A percentile compares a stretch with the other conserved stretches of the same genome.
phyloP scores from a whole-genome alignment of 2,329 filamentous ascomycete genomes.

The Hysterium pulicare region DNA sequence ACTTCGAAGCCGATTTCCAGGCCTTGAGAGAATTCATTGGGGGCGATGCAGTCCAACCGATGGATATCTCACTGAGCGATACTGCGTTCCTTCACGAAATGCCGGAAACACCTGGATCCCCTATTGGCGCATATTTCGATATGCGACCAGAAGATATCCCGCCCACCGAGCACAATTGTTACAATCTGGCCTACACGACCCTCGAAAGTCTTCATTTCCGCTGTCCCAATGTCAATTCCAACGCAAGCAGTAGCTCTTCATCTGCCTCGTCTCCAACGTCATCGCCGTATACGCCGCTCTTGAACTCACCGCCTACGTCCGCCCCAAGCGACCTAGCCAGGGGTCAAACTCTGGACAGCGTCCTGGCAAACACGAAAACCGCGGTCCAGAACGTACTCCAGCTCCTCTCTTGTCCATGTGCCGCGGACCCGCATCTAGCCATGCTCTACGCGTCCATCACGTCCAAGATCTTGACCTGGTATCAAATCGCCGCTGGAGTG shows the following conservation, averaged over 20 bases:
- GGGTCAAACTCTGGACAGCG: slow-evolving; percentile 22
- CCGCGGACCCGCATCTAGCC: slow-evolving; percentile 30
- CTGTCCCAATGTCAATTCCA: slow-evolving; percentile 9
- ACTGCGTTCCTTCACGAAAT: slow-evolving; percentile 6
- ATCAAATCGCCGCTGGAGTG: slow-evolving; percentile 26
- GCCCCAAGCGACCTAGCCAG: too few species aligned
- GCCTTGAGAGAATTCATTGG: slow-evolving; percentile 25
- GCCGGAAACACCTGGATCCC: slow-evolving; percentile 12
- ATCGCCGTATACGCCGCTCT: slow-evolving; percentile 14
- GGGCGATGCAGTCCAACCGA: slow-evolving; percentile 19
- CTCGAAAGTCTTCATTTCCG: slow-evolving; percentile 27
- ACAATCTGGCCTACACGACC: slow-evolving; percentile 25
- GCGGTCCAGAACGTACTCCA: slow-evolving; percentile 26
- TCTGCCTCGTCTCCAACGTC: slow-evolving; percentile 1
- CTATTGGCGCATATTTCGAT: background rate
- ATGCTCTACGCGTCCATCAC: slow-evolving; percentile 35
- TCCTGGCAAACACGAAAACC: slow-evolving; percentile 24
- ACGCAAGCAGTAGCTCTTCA: background rate
- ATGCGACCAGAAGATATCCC: slow-evolving; percentile 12
- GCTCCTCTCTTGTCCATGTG: slow-evolving; percentile 28
- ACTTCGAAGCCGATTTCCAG: slow-evolving; percentile 18
- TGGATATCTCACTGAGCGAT: slow-evolving; percentile 19
- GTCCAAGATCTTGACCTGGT: slow-evolving; percentile 32
- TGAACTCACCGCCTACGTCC: background rate
- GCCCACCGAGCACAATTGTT: slow-evolving; percentile 27